These are phyloP conservation scores for Macrolepiota albuminosa DNA, from an alignment of 768 basidiomycete genomes.

Conservation along the genomic window DNA sequence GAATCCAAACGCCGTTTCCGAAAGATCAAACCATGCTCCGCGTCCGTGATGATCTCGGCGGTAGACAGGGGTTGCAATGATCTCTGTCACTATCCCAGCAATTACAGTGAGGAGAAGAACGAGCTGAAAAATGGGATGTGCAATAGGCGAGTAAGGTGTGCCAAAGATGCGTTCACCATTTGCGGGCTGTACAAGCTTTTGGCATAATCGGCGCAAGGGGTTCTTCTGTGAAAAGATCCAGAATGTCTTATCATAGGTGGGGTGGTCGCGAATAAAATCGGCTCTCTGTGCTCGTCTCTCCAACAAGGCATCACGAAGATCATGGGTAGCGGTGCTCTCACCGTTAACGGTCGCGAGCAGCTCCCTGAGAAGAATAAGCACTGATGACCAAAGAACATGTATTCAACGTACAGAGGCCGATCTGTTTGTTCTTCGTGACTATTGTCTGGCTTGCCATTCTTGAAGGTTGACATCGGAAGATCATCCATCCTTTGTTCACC, in stretches of 20 bases:
- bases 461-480: slow-evolving; percentile 45
- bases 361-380: too few species aligned
- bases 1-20: slow-evolving; percentile 68
- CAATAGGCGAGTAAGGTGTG: slow-evolving; percentile 55
- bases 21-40: slow-evolving; percentile 83
- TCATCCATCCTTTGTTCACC: slow-evolving; percentile 49
- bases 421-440: too few species aligned
- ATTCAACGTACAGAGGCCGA: too few species aligned
- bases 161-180: slow-evolving; percentile 88
- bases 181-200: slow-evolving; percentile 77
- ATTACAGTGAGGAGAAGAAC: slow-evolving; percentile 71
- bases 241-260: slow-evolving; percentile 85
- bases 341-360: too few species aligned
- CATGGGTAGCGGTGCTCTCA: too few species aligned
- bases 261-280: slow-evolving; percentile 65
- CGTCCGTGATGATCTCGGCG: slow-evolving; percentile 60
- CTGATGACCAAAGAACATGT: too few species aligned
- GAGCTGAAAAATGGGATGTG: slow-evolving; percentile 70
- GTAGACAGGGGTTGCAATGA: slow-evolving; percentile 80
- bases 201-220: slow-evolving; percentile 66
- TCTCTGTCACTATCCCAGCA: slow-evolving; percentile 77
- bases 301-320: too few species aligned
- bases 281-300: too few species aligned
- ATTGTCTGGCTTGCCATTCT: too few species aligned
- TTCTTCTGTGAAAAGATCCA: slow-evolving; percentile 87